Evolutionary conservation across 2,329 filamentous ascomycete genomes (phyloP).

Genomic region (Diaporthe eres): DNA sequence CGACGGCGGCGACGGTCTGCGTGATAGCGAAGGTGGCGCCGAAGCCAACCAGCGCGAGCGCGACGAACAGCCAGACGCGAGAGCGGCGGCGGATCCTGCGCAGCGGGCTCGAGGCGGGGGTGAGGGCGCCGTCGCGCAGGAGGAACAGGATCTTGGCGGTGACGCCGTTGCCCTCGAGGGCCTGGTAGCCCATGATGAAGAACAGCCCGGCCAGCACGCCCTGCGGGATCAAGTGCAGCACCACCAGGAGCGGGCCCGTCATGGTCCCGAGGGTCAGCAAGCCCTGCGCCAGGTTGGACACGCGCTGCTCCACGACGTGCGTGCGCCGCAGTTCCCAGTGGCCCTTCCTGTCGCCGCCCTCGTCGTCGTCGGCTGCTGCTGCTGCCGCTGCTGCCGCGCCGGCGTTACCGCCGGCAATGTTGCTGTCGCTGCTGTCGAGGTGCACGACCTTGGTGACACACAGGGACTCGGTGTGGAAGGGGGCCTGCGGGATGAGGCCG

Average conservation of each 20-base stretch:
- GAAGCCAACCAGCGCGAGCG: conserved; percentile 78
- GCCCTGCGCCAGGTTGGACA: conserved; percentile 84
- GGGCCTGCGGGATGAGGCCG: conserved; percentile 86
- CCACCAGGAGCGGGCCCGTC: conserved; percentile 79
- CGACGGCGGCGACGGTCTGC: conserved; percentile 84
- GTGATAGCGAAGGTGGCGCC: conserved; percentile 86
- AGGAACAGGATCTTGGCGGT: conserved; percentile 82
- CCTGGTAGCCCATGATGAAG: conserved; percentile 88
- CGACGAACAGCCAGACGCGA: conserved; percentile 81
- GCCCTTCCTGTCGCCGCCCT: conserved; percentile 68
- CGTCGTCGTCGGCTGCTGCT: conserved; percentile 58
- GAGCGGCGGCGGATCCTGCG: conserved; percentile 70
- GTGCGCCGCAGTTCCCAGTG: conserved; percentile 65
- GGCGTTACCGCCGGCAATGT: conserved; percentile 42
- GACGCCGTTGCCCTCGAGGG: conserved; percentile 82
- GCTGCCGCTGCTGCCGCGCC: neutral
- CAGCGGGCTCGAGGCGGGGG: conserved; percentile 71
- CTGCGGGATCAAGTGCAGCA: conserved; percentile 84
- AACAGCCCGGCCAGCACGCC: conserved; percentile 85
- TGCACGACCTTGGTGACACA: conserved; percentile 75
- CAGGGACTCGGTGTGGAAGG: conserved; percentile 84
- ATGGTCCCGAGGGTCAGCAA: conserved; percentile 85
- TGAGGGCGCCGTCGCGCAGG: conserved; percentile 74
- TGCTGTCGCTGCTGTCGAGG: conserved; percentile 63
- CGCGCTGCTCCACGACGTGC: conserved; percentile 82